Conservation (phyloP, 2,329 filamentous ascomycete species). For the Phyllosticta citriasiana region DNA sequence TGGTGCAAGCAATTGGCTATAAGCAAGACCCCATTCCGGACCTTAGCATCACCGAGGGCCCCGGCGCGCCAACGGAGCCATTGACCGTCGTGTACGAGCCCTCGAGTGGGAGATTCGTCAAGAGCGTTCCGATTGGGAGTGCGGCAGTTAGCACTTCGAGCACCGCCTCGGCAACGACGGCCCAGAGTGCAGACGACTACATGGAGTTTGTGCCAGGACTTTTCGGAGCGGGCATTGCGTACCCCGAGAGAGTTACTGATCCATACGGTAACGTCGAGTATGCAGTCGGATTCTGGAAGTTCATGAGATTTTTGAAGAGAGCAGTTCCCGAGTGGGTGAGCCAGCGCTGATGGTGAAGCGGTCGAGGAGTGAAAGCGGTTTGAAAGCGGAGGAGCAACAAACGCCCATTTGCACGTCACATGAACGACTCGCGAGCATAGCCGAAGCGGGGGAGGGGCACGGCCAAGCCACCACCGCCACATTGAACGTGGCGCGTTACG, state of each 20-base stretch:
- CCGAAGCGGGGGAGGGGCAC: not conserved
- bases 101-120: constrained; percentile 22
- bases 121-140: not conserved
- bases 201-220: constrained; percentile 38
- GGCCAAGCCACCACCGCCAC: not conserved
- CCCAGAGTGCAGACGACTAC: constrained; percentile 2
- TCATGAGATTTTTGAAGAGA: constrained; percentile 52
- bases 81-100: constrained; percentile 21
- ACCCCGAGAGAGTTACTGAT: constrained; percentile 51
- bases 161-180: constrained; percentile 22
- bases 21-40: constrained; percentile 40
- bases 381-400: not conserved
- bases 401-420: not conserved
- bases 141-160: constrained; percentile 36
- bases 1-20: constrained; percentile 53
- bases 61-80: constrained; percentile 21
- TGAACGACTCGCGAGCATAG: not conserved
- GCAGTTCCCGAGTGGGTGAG: constrained; percentile 42
- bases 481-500: not conserved
- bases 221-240: constrained; percentile 55
- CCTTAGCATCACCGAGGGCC: constrained; percentile 27
- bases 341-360: not conserved
- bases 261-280: constrained; percentile 52
- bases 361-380: not conserved
- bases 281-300: constrained; percentile 55